Evolutionary conservation across 129 eudicot species (phyloP), one percentile per base, ranked within the genome.

Genomic region (Glebionis coronaria): DNA sequence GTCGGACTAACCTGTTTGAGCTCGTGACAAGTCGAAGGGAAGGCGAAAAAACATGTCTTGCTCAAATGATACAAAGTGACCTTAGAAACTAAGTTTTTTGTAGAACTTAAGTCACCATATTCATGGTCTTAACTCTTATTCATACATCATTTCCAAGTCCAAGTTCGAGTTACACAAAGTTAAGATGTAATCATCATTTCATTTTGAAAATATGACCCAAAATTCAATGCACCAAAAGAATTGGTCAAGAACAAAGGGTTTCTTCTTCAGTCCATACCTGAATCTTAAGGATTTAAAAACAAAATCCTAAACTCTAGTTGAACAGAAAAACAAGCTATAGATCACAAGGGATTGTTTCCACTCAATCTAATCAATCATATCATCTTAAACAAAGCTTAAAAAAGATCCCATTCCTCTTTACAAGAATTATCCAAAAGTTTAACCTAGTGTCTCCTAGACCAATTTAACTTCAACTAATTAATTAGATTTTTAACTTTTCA

Each of bases 121-220:
- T 44, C 55, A 69, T 16, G 59, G 13, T 54, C 28, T 56, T 23
- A 35, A 35, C 9, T 35, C 7, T 35, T 35, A 6, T 1, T 35
- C 40, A 35, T 16, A 8, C 11, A 63, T 63, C 38, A 63, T 44
- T 53, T 23, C 55, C 55, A 23, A 52, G 15, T 52, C 15, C 58
- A 65, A 15, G 28, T 65, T 23, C 38, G 18, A 15, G 61, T 29
- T 67, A 38, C 13, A 52, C 18, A 11, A 28, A 67, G 20, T 16
- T 19, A 23, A n/a, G 7, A 59, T 58, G 45, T 63, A 63, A 50
- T 35, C 12, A 63, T 63, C 3, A 31, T 27, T 40, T 4, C 21
- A 73, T n/a, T 63, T 63, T 75, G 53, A 44, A 59, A 47, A 56
- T 19, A 29, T 46, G 54, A 66, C 31, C 68, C 73, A 47, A n/a